phyloP scores from a whole-genome alignment of 2,329 filamentous ascomycete species.

The Phymatotrichopsis omnivora region DNA sequence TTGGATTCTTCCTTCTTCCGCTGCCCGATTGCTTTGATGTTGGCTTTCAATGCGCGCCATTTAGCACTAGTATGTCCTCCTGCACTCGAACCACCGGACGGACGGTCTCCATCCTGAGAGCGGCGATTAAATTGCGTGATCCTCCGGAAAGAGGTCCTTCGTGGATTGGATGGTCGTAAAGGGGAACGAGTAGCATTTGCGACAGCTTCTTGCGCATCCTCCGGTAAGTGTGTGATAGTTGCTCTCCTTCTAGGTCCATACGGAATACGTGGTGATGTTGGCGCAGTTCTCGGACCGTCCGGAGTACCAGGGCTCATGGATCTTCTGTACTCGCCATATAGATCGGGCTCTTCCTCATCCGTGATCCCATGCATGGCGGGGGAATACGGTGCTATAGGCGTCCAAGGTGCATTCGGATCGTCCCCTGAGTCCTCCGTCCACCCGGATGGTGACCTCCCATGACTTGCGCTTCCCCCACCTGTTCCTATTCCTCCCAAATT shows the following conservation, averaged over 20 bases:
- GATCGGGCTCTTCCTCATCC: conserved; percentile 15
- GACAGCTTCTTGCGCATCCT: conserved; percentile 29
- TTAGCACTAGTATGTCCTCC: conserved; percentile 47
- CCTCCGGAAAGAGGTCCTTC: conserved; percentile 36
- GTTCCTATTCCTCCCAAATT: too few relatives aligned
- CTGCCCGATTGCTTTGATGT: conserved; percentile 62
- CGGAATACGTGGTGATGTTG: conserved; percentile 21
- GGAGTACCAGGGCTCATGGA: conserved; percentile 6
- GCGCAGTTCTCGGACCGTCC: conserved; percentile 22
- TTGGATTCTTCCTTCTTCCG: conserved; percentile 73
- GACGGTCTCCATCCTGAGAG: conserved; percentile 29
- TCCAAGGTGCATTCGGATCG: conserved; percentile 20
- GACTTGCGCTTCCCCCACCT: conserved; percentile 22
- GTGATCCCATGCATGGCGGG: conserved; percentile 19
- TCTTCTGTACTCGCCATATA: conserved; percentile 11
- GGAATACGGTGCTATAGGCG: conserved; percentile 21
- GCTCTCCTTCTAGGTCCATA: conserved; percentile 34
- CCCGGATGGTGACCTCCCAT: conserved; percentile 24
- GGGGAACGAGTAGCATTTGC: conserved; percentile 8
- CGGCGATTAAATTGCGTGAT: conserved; percentile 39
- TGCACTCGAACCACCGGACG: conserved; percentile 34
- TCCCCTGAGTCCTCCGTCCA: conserved; percentile 26
- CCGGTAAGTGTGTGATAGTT: conserved; percentile 42
- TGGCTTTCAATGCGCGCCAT: conserved; percentile 89
- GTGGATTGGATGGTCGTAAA: too few relatives aligned